Evolutionary conservation across 208 protist species (phyloP).

Genomic region (Crithidia expoeki): DNA sequence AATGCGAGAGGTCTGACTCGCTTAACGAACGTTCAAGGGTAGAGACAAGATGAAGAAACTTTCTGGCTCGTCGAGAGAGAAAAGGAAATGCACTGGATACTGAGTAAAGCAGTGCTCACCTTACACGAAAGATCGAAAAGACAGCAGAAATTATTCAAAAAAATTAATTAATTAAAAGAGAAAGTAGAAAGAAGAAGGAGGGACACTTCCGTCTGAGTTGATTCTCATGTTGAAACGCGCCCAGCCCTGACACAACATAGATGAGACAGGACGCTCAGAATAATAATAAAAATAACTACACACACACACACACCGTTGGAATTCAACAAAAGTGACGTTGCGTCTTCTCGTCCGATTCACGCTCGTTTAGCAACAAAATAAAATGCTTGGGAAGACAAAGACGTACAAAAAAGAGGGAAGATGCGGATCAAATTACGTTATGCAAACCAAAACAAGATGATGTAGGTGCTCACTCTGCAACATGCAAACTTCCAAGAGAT

Average conservation of each 20-base stretch:
- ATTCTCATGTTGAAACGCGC: background rate
- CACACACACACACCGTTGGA: too few species aligned
- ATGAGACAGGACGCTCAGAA: background rate
- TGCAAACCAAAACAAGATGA: background rate
- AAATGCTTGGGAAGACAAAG: background rate
- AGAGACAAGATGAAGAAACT: too few species aligned
- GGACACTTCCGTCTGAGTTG: background rate
- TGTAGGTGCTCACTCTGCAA: too few species aligned
- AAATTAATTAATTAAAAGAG: background rate
- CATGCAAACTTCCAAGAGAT: too few species aligned
- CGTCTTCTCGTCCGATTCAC: background rate
- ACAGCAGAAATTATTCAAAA: background rate
- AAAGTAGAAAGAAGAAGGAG: background rate
- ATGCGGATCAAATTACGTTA: background rate
- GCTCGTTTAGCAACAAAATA: too few species aligned
- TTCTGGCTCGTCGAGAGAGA: too few species aligned
- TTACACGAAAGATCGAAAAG: too few species aligned
- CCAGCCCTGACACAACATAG: background rate
- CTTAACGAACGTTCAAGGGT: too few species aligned
- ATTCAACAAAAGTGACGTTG: background rate
- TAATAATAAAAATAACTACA: too few species aligned
- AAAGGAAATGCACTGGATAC: too few species aligned
- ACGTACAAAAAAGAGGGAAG: background rate
- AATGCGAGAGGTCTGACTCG: too few species aligned
- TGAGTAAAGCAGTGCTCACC: too few species aligned